Conservation (phyloP, 2,329 filamentous ascomycete species). For the Xylariaceae sp. region DNA sequence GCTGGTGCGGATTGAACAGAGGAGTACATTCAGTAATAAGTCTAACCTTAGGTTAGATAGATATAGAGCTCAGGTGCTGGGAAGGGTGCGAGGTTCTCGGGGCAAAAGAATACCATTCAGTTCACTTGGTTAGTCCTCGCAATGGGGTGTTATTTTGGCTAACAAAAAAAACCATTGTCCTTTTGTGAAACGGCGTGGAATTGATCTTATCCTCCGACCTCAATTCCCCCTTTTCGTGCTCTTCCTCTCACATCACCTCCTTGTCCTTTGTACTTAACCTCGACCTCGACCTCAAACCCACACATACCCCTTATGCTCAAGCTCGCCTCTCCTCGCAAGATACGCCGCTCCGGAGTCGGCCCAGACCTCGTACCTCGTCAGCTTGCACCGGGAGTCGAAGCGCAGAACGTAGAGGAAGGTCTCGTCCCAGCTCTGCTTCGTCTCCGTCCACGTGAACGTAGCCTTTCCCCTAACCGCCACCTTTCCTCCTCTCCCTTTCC, state of each 20-base stretch:
- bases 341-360: conserved; percentile 35
- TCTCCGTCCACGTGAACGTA: conserved; percentile 29
- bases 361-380: conserved; percentile 33
- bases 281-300: background rate
- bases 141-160: too few relatives aligned
- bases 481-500: conserved; percentile 2
- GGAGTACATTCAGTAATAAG: too few relatives aligned
- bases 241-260: background rate
- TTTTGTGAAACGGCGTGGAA: too few relatives aligned
- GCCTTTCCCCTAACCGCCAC: conserved; percentile 31
- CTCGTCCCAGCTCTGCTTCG: conserved; percentile 32
- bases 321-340: conserved; percentile 53
- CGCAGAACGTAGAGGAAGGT: conserved; percentile 31
- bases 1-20: too few relatives aligned
- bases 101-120: too few relatives aligned
- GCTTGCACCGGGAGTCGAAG: conserved; percentile 26
- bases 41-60: too few relatives aligned
- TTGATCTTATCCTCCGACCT: too few relatives aligned
- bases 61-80: too few relatives aligned
- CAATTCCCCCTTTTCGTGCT: too few relatives aligned
- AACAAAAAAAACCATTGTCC: too few relatives aligned
- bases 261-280: background rate
- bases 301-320: conserved; percentile 30
- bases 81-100: too few relatives aligned
- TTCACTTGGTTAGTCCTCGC: too few relatives aligned